Evolutionary conservation across 257 asterid species (phyloP), one percentile per base, ranked within the genome.

Genomic region (Linderniella brevidens): DNA sequence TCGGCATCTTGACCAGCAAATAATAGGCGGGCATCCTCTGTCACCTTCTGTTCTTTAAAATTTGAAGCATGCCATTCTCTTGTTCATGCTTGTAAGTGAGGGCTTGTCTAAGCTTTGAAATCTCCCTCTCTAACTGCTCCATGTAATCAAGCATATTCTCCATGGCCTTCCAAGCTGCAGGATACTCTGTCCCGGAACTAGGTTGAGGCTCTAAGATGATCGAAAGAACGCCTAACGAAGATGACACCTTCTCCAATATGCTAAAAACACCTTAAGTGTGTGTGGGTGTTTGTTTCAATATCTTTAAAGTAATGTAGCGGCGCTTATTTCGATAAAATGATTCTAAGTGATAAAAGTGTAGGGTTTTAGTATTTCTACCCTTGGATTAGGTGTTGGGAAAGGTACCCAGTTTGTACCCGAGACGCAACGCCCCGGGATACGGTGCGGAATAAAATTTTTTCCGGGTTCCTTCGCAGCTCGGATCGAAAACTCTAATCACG

Each of bases 21-120:
- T n/a, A n/a, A n/a, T 69, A 80, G 66, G 38, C 98, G 93, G 59
- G 94, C 96, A 68, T 90, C 98, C 73, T 90, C 96, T 0, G 98
- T 81, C 61, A 90, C 85, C 72, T 75, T 84, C 70, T 90, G 98
- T 60, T 90, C 98, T 73, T 84, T 62, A 90, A 66, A 64, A 84
- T 95, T 84, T 84, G 92, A 66, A 90, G 86, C 96, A 90, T 90
- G 61, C 87, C 96, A 56, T 64, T 77, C 67, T 90, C 98, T 68
- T 90, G 98, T 67, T 90, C 98, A 72, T 85, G 96, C 76, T 90
- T 90, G 56, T 74, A 93, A 46, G 74, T 76, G 54, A 84, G 84
- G 59, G 74, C 87, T 70, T 68, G 94, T 39, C 61, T 63, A 55
- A 84, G 70, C 61, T 90, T 83, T 19, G 70, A 35, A 25, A 84